phyloP scores from a whole-genome alignment of 306 rosid species.

The Inga laurina region DNA sequence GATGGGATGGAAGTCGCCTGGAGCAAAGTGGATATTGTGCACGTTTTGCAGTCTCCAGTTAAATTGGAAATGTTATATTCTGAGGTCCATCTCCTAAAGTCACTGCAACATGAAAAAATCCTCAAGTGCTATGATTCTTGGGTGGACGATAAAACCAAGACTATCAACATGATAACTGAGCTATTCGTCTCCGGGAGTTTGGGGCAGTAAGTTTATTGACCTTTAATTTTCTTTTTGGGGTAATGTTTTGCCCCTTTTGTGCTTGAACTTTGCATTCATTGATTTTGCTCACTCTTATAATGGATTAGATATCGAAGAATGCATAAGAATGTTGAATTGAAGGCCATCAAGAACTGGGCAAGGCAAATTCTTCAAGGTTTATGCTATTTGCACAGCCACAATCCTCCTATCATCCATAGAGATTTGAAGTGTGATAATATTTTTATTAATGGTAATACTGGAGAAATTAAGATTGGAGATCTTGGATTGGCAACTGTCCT shows the following conservation, averaged over 20 bases:
- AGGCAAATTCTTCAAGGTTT: slow-evolving; percentile 88
- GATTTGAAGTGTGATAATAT: slow-evolving; percentile 92
- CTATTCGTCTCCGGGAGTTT: slow-evolving; percentile 89
- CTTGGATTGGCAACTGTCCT: slow-evolving; percentile 88
- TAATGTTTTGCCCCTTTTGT: neutral
- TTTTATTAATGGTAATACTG: slow-evolving; percentile 83
- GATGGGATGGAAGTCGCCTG: slow-evolving; percentile 93
- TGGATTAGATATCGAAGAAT: slow-evolving; percentile 67
- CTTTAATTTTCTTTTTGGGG: neutral
- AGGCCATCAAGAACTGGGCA: slow-evolving; percentile 96
- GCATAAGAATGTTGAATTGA: slow-evolving; percentile 69
- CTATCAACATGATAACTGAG: slow-evolving; percentile 89
- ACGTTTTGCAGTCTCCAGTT: slow-evolving; percentile 69
- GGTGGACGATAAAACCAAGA: slow-evolving; percentile 76
- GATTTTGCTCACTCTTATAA: slow-evolving; percentile 4
- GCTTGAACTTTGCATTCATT: neutral
- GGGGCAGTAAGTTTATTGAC: slow-evolving; percentile 64
- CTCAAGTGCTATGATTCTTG: slow-evolving; percentile 71
- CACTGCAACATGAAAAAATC: slow-evolving; percentile 77
- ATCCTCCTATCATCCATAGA: slow-evolving; percentile 86
- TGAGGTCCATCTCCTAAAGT: slow-evolving; percentile 84
- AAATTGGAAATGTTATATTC: slow-evolving; percentile 73
- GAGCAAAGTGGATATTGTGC: slow-evolving; percentile 73
- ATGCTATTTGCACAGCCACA: slow-evolving; percentile 72
- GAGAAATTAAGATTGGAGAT: slow-evolving; percentile 90